Evolutionary conservation across 148 eudicot genomes (phyloP), one percentile per base, ranked within the genome.

Genomic region (Chenopodium berlandieri): DNA sequence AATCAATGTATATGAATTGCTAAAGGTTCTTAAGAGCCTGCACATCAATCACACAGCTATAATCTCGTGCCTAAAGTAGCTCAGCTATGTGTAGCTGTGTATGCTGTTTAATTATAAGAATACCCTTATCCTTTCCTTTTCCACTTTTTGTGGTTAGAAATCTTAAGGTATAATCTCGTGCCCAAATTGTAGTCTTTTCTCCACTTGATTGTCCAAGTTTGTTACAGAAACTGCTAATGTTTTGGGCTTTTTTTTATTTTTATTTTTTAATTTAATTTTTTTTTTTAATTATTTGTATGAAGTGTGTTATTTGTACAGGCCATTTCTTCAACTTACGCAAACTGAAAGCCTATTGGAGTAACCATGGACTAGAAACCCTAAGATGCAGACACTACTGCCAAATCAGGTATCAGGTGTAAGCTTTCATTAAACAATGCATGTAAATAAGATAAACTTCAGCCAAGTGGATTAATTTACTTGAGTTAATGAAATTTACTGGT

Each of bases 141-240:
- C 32, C 9, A 4, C 54, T 9, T 71, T 71, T 77, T 60, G 54
- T 62, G 79, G 76, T 40, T 71, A 40, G 7, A 40, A 40, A 40
- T 40, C 44, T 40, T 40, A 6, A 40, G 44, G 44, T 40, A 40
- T 40, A 40, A 40, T 5, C 44, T 40, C 7, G 44, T 1, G 44
- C 44, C 8, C 44, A 40, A 40, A 40, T 40, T 40, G 7, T 40
- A 40, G 0, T 40, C 44, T 40, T 40, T 40, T 40, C 44, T 40
- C 62, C 78, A 71, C 27, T 27, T 47, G 30, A 34, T 72, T 72
- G 72, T 78, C 81, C 73, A 78, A 78, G 81, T 78, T 72, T 22
- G 78, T 64, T 78, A 80, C 74, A 50, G 58, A 72, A 78, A 78
- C 73, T 64, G 66, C 37, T 75, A 67, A 40, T 78, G 62, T 67